phyloP scores from a whole-genome alignment of 148 eudicot genomes.

The Nepenthes gracilis region DNA sequence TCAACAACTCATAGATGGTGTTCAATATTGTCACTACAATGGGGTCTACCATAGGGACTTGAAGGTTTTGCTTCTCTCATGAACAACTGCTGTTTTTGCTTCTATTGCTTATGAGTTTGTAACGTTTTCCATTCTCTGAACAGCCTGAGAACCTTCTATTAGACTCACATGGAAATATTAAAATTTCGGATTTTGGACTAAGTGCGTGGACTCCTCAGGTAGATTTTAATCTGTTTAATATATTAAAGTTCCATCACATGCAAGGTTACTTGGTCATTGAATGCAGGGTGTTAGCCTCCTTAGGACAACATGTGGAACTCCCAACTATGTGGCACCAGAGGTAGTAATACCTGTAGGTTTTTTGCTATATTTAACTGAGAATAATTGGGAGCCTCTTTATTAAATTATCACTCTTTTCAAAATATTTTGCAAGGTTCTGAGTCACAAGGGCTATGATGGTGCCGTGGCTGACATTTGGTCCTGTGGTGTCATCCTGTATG shows the following conservation, averaged over 20 bases:
- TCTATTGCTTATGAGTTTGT: conserved; percentile 5
- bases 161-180: conserved; percentile 88
- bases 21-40: conserved; percentile 86
- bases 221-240: conserved; percentile 7
- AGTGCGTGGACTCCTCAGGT: conserved; percentile 92
- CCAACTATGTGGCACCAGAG: conserved; percentile 99
- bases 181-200: conserved; percentile 96
- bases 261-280: conserved; percentile 7
- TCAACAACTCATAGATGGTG: conserved; percentile 90
- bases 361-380: not conserved
- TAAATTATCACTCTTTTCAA: conserved; percentile 1
- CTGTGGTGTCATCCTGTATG: conserved; percentile 93
- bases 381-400: not conserved
- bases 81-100: conserved; percentile 3
- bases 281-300: conserved; percentile 78
- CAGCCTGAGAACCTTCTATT: conserved; percentile 98
- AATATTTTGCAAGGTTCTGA: conserved; percentile 53
- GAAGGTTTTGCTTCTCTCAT: conserved; percentile 42
- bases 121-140: conserved; percentile 9
- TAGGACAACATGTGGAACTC: conserved; percentile 96
- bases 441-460: conserved; percentile 97
- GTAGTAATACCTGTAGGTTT: conserved; percentile 21
- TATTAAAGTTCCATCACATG: no score
- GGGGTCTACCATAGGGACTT: conserved; percentile 94
- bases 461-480: conserved; percentile 98